These are phyloP conservation scores for Funneliformis geosporum DNA, from an alignment of 192 early-diverging fungal species.

Conservation along the genomic window DNA sequence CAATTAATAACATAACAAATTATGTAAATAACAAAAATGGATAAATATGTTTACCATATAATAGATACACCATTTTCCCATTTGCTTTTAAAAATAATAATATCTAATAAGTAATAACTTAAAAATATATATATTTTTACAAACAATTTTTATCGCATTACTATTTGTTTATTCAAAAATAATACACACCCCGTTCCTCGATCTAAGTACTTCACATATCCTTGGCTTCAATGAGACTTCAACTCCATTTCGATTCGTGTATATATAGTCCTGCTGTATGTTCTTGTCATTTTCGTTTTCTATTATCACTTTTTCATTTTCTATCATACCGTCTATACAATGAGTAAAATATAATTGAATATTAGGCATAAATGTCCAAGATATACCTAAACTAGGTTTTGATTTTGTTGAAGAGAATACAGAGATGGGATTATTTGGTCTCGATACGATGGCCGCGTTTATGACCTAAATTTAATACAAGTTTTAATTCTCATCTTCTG, in stretches of 20 bases:
- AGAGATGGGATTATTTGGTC: constrained; percentile 4
- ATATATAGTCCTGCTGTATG: not conserved
- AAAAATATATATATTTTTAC: not conserved
- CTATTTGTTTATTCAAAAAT: not conserved
- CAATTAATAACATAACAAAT: not conserved
- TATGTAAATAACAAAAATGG: not conserved
- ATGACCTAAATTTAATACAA: not conserved
- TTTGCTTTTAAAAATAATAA: not conserved
- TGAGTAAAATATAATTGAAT: constrained; percentile 21
- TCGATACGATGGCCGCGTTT: not conserved
- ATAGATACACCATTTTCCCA: constrained; percentile 9
- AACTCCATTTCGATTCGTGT: constrained; percentile 8
- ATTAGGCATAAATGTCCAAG: constrained; percentile 26
- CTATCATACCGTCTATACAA: not conserved
- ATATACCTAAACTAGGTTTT: constrained; percentile 22
- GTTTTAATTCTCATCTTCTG: not conserved
- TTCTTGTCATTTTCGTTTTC: not conserved
- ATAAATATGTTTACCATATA: constrained; percentile 12
- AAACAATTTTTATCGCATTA: not conserved
- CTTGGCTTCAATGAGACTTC: not conserved
- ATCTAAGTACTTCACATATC: constrained; percentile 9
- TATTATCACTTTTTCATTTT: not conserved
- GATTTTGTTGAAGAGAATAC: constrained; percentile 25
- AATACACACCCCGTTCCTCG: not conserved
- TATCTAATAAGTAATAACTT: not conserved